Base-by-base conservation (phyloP, 306 rosid genomes). In the Vigna unguiculata region DNA sequence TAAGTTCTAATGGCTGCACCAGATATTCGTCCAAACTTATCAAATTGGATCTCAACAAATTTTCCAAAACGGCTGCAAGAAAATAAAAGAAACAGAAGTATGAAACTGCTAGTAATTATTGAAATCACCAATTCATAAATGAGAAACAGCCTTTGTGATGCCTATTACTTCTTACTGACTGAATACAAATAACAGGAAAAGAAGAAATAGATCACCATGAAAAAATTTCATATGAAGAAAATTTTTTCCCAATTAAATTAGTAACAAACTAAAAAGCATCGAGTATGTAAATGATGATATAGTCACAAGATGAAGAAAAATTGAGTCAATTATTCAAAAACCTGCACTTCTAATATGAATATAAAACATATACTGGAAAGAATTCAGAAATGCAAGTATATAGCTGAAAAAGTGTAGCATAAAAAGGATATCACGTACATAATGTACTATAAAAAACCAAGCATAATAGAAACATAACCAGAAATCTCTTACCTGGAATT, bases 1-100 rank as follows among this genome's bases (percentile, higher is more conserved):
- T 93, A 93, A 72, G 98, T 91, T 90, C 98, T 88, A 71, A 93
- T 86, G 57, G 98, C 98, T 72, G 98, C 97, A 77, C 98, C 98
- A 5, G 97, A 93, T 86, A 93, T 93, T 85, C 90, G 87, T 63
- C 97, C 96, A 38, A 16, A 21, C 69, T 85, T 77, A 65, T 93
- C 88, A 84, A 91, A 93, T 60, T 93, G 97, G 71, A 93, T 91
- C 89, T 93, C 96, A 41, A 93, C 97, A 80, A 93, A 93, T 82
- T 93, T 93, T 75, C 98, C 98, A 30, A 93, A 93, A 51, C 97
- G 97, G 79, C 98, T 93, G 91, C 83, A 86, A 60, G 75, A 85
- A 77, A 68, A 69, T 48, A 82, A 82, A 20, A 73, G 16, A 61
- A 80, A 71, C 61, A 85, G 83, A 69, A 82, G 74, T 80, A 80